A percentile compares a stretch with the other conserved stretches of the same genome.
These are phyloP conservation scores for Dioscorea dumetorum DNA, from an alignment of 106 monocot species.

Conservation along the genomic window DNA sequence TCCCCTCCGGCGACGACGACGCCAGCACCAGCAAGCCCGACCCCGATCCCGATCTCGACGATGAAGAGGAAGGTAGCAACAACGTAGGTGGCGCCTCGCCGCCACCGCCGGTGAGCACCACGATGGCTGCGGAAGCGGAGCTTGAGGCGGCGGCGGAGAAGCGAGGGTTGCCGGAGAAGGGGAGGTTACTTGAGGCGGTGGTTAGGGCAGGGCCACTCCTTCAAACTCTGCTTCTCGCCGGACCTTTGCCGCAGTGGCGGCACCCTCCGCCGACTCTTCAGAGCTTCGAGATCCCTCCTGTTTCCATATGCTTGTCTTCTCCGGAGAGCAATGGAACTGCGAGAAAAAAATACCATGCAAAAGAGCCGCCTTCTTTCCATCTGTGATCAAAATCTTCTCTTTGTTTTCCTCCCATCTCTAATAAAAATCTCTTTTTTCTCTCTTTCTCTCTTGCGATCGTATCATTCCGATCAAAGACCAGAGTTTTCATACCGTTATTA, in stretches of 20 bases:
- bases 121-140: conserved; percentile 1
- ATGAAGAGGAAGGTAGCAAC: not conserved
- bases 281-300: conserved; percentile 34
- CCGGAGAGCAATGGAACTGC: not conserved
- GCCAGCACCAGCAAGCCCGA: not conserved
- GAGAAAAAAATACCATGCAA: too few species aligned
- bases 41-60: too few species aligned
- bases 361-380: too few species aligned
- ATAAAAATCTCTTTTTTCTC: too few species aligned
- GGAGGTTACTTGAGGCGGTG: conserved; percentile 45
- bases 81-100: not conserved
- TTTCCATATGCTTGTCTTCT: not conserved
- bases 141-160: conserved; percentile 16
- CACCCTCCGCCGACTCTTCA: conserved; percentile 31
- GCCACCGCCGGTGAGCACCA: not conserved
- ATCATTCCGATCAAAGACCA: too few species aligned
- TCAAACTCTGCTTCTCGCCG: conserved; percentile 37
- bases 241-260: conserved; percentile 43
- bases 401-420: too few species aligned
- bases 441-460: too few species aligned
- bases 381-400: too few species aligned
- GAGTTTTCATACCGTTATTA: too few species aligned
- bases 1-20: conserved; percentile 3
- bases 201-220: conserved; percentile 36
- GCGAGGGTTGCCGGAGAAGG: conserved; percentile 41